Base-by-base conservation (phyloP, 306 rosid species). In the Biancaea sappan region DNA sequence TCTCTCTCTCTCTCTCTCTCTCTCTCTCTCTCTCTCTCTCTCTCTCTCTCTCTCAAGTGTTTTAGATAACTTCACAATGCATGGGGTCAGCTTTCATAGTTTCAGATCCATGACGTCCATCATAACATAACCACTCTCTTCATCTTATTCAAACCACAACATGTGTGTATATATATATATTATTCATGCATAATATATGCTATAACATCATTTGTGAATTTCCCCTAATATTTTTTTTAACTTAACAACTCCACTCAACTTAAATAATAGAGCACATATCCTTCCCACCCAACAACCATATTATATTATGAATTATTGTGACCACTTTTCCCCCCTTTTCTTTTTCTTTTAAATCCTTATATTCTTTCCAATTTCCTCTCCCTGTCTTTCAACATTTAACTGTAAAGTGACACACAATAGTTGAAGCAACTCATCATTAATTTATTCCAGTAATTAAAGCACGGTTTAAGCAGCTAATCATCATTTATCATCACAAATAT, bases 61-160 rank as follows among this genome's bases (percentile, higher is more conserved):
- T 77, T 84, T 77, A 79, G 84, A 84, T 84, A 74, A 85, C 71
- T 78, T 75, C 84, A 75, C 54, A 69, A 52, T 81, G 84, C 73
- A 78, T 78, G 86, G 90, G 85, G 86, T 72, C 82, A 48, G 78
- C 61, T 79, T 74, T 73, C 84, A 63, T 67, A 71, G 88, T 74
- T 78, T 77, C 85, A 81, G 37, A 78, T 78, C 84, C 62, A 73
- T 85, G 84, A 79, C 74, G 72, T 79, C 81, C 78, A 66, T 26
- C 83, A 57, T 32, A 72, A 66, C 83, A 57, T 32, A 72, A 66
- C 82, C 61, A 54, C 79, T 69, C 61, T 60, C 69, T 65, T 31
- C 74, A 61, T 72, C 75, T 41, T 73, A 62, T 61, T 26, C 56
- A 35, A 13, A 74, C 75, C 62, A 38, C 34, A 68, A 10, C 18